Base-by-base conservation (phyloP, 2,329 filamentous ascomycete genomes). In the Penicillium sp. region DNA sequence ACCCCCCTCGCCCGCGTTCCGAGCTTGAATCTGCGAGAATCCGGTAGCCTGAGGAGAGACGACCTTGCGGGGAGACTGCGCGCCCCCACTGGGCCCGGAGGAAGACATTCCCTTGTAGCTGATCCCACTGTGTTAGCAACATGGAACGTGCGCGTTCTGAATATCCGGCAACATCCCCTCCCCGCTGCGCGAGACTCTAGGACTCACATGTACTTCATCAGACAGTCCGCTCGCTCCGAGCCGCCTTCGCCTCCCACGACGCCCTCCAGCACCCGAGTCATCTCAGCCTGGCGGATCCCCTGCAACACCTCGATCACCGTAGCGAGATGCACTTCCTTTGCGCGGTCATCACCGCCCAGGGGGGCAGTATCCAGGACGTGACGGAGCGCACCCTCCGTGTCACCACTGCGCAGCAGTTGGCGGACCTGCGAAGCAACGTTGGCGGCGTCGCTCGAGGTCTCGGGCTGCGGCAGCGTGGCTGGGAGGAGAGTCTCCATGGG, bases 191-290 rank as follows among this genome's bases (percentile, higher is more conserved):
- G 26, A 4, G 8, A 24, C n/a, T 29, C 11, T 25, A 24, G 36
- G 25, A 77, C 86, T 64, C 81, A 96, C 83, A 96, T 77, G 73
- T 96, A 98, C 76, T 98, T 98, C 88, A 95, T 95, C 68, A 98
- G 75, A 44, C 91, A 89, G 69, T 98, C 93, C 58, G 95, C 75
- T 52, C 87, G 79, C 72, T 97, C 93, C 52, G 82, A 82, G 27
- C 93, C 93, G 52, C 87, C 87, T 43, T 86, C 82, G 9, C 84
- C 83, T 50, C 75, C 76, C 73, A 93, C 90, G 63, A 97, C 86
- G 49, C 84, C 81, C 71, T 85, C 83, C 58, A 98, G 76, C 63
- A 97, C 83, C 11, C 88, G 86, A 55, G 84, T 89, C 88, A 97
- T 97, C 61, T 98, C 93, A 60, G 87, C 87, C 65, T 93, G 90